Evolutionary conservation across 768 basidiomycete species (phyloP).

Genomic region (Tephrocybe rancida): DNA sequence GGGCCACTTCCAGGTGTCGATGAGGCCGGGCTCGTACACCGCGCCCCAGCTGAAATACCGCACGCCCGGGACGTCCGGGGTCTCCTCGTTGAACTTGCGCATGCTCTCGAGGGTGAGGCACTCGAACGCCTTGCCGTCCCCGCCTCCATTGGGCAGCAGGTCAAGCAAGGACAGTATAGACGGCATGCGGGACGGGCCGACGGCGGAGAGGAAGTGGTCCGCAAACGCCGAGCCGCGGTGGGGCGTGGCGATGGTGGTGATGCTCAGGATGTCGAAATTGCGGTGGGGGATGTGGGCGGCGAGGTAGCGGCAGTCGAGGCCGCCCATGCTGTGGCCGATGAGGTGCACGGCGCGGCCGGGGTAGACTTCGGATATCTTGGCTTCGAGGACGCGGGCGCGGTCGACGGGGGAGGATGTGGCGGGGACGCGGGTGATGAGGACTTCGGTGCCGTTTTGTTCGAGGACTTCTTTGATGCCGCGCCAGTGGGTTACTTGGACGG

Average conservation of each 20-base stretch:
- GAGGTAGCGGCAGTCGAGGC: slow-evolving; percentile 91
- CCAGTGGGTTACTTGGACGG: slow-evolving; percentile 93
- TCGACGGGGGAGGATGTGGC: slow-evolving; percentile 89
- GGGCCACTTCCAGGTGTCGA: slow-evolving; percentile 91
- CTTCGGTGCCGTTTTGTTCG: slow-evolving; percentile 84
- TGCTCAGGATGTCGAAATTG: slow-evolving; percentile 78
- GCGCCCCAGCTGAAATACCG: slow-evolving; percentile 98
- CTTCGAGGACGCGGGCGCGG: slow-evolving; percentile 87
- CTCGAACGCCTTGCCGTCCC: slow-evolving; percentile 94
- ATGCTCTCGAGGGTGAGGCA: slow-evolving; percentile 84
- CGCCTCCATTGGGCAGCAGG: slow-evolving; percentile 87
- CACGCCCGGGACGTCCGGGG: slow-evolving; percentile 77
- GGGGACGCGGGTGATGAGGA: slow-evolving; percentile 92
- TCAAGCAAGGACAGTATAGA: slow-evolving; percentile 76
- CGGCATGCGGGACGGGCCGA: slow-evolving; percentile 70
- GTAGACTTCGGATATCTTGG: slow-evolving; percentile 77
- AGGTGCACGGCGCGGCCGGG: slow-evolving; percentile 87
- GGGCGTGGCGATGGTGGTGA: slow-evolving; percentile 95
- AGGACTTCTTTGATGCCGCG: slow-evolving; percentile 94
- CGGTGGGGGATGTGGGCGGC: slow-evolving; percentile 76
- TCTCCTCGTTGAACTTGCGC: slow-evolving; percentile 85
- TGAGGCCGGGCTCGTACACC: slow-evolving; percentile 81
- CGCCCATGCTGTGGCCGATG: slow-evolving; percentile 87
- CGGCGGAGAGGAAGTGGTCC: slow-evolving; percentile 79
- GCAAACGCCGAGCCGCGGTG: slow-evolving; percentile 95